Base-by-base conservation (phyloP, 768 basidiomycete species). In the Tulasnella sp. region DNA sequence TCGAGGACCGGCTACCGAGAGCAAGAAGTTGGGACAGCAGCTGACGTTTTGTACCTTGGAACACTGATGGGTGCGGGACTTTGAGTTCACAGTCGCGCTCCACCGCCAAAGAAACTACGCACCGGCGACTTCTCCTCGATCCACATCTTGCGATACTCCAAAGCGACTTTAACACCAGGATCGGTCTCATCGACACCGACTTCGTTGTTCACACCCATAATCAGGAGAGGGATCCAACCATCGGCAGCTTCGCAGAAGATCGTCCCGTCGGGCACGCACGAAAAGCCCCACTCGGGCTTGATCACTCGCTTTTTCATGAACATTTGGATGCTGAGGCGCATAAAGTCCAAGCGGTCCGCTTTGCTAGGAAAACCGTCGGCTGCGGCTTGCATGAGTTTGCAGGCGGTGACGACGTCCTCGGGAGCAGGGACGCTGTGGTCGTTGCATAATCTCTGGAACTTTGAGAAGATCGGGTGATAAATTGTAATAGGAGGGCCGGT, bases 21-120 rank as follows among this genome's bases (percentile, higher is more conserved):
- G 39, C 29, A 82, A 19, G 69, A 81, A 81, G 11, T 76, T 40
- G 2, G 81, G 81, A 47, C 77, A 80, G 68, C 76, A 79, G 66
- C 73, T 79, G 44, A 7, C 72, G 14, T 74, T 42, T 44, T 37
- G 39, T 34, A 79, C 26, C 41, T 22, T 41, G 5, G 14, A 12
- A 12, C 19, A n/a, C 69, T 71, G 35, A 35, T 52, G 1, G 34
- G 32, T 17, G 17, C 17, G 17, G 12, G 29, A 34, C 17, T 63
- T n/a, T n/a, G 16, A 6, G n/a, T 19, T 34, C 26, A 64, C 8
- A 11, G 22, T 16, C n/a, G 6, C n/a, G 6, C 32, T 35, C n/a
- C 35, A 9, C 7, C 64, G 9, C 64, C 9, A 9, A 4, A 42
- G n/a, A 26, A 37, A 52, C 26, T 11, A 41, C 72, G 14, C 29